Base-by-base conservation (phyloP, 1,139 yeast genomes). In the Ogataea hybrid region DNA sequence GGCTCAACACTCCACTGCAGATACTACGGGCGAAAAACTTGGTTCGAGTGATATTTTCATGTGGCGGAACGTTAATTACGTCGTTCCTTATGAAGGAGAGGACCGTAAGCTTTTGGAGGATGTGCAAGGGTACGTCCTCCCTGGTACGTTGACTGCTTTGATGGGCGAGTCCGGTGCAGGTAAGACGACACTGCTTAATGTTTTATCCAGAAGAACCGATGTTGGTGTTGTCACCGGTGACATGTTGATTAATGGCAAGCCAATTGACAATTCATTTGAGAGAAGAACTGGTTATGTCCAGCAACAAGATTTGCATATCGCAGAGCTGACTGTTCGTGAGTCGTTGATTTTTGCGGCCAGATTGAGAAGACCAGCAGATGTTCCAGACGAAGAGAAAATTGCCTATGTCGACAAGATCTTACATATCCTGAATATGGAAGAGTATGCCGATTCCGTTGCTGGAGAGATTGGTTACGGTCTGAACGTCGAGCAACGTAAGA, bases 91-190 rank as follows among this genome's bases (percentile, higher is more conserved):
- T 38, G 69, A 67, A 39, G 75, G 51, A 29, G 63, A 62, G 21
- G 42, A 53, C 6, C 58, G 71, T 53, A 64, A 63, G 47, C 57
- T 76, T 16, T 63, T 77, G 49, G 75, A 74, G 47, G 61, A 70
- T 48, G 68, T 79, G 37, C 75, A 76, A 54, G 84, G 84, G 25
- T 77, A 62, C 49, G 76, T 77, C 54, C 65, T 68, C 43, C 82
- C 84, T 3, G 84, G 84, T 41, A 73, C 75, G 1, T 59, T 77
- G 58, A 77, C 81, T 37, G 81, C 81, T 3, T 61, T 80, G 39
- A 79, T 80, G 85, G 86, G 87, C 47, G 85, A 78, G 54, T 79
- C 85, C 17, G 87, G 87, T 55, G 84, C 85, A 32, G 87, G 87
- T 59, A 81, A 81, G 57, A 79, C 87, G 1, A 80, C 86, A 0